Percentiles rank a stretch among this genome's conserved stretches.
These are phyloP conservation scores for Fusarium sp. DNA, from an alignment of 2,329 filamentous ascomycete genomes.

Conservation along the genomic window DNA sequence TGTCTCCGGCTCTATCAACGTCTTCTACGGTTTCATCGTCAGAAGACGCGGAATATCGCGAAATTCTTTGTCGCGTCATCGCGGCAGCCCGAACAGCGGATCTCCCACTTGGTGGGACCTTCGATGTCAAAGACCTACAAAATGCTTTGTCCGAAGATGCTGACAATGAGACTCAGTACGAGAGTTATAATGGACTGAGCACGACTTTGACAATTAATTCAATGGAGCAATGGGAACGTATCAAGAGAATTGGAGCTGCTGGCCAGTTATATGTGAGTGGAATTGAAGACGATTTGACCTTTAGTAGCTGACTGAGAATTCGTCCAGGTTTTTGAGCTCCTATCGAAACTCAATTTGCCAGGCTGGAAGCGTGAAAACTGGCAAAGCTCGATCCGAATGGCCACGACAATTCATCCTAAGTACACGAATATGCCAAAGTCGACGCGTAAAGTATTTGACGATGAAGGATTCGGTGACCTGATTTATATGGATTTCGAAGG, in stretches of 20 bases:
- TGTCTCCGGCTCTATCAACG: background rate
- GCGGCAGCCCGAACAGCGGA: constrained; percentile 20
- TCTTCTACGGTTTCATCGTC: background rate
- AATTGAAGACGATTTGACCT: rapidly evolving
- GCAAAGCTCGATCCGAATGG: constrained; percentile 34
- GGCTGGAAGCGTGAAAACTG: constrained; percentile 28
- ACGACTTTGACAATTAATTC: constrained; percentile 29
- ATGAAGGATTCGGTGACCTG: constrained; percentile 31
- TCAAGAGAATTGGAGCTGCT: constrained; percentile 45
- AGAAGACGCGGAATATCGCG: constrained; percentile 20
- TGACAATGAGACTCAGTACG: background rate
- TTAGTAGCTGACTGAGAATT: background rate
- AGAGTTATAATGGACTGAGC: constrained; percentile 38
- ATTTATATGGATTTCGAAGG: constrained; percentile 31
- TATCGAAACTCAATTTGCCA: constrained; percentile 29
- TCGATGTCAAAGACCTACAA: constrained; percentile 26
- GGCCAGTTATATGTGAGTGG: constrained; percentile 46
- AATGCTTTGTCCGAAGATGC: constrained; percentile 7
- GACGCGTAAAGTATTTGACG: background rate
- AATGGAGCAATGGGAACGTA: constrained; percentile 38
- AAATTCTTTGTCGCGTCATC: constrained; percentile 24
- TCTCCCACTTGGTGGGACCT: constrained; percentile 26
- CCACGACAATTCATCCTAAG: constrained; percentile 22
- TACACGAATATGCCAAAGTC: constrained; percentile 21
- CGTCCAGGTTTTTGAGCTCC: constrained; percentile 35